Percentiles rank a stretch among this genome's conserved stretches.
These are phyloP conservation scores for Bipolaris gigantea DNA, from an alignment of 2,329 filamentous ascomycete species.

Conservation along the genomic window DNA sequence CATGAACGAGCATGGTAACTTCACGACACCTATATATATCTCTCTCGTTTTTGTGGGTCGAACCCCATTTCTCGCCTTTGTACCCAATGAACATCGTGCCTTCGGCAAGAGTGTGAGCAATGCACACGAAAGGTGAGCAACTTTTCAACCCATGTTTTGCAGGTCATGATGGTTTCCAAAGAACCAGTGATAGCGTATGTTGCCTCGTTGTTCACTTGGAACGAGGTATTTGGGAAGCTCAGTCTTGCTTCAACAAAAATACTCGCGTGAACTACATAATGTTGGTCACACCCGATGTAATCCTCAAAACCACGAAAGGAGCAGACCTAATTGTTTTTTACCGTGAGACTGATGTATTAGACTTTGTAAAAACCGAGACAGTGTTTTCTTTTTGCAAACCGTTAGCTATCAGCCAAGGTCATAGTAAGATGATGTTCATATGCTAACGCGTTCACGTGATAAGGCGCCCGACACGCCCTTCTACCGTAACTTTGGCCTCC, in stretches of 20 bases:
- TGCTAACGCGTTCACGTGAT: neutral
- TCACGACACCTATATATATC: neutral
- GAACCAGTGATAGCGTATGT: neutral
- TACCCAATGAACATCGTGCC: neutral
- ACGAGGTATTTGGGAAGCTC: neutral
- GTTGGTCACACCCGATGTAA: too few species aligned
- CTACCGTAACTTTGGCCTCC: neutral
- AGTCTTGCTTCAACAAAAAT: neutral
- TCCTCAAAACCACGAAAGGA: too few species aligned
- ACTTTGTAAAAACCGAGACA: neutral
- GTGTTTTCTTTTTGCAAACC: neutral
- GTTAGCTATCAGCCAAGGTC: neutral
- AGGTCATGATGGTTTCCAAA: neutral
- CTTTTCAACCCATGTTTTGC: neutral
- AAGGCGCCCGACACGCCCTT: neutral
- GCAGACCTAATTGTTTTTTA: too few species aligned
- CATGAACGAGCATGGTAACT: neutral
- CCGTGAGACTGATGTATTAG: too few species aligned
- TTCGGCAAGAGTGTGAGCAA: neutral
- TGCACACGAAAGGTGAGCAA: neutral
- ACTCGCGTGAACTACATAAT: too few species aligned
- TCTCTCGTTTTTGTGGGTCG: neutral
- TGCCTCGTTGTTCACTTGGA: neutral
- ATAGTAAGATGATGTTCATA: neutral
- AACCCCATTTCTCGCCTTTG: neutral